Conservation (phyloP, 202 grass and related monocot species). For the Carex arenaria region DNA sequence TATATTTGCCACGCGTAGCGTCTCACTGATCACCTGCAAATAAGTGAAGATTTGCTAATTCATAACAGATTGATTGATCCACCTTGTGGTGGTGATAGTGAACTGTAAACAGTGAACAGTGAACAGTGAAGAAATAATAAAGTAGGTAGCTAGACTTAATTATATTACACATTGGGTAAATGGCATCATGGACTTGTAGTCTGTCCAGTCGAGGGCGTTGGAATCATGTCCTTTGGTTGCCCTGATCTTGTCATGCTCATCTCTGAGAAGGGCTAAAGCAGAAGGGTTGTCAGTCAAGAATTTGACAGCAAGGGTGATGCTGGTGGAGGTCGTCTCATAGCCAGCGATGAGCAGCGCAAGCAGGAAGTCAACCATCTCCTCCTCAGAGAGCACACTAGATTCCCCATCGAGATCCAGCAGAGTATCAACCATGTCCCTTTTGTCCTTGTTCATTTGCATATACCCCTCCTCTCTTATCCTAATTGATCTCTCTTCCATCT, state of each 20-base stretch:
- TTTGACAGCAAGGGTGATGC: conserved; percentile 93
- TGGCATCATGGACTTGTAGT: conserved; percentile 99
- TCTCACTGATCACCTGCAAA: conserved; percentile 87
- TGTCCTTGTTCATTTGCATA: conserved; percentile 21
- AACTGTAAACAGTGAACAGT: not conserved
- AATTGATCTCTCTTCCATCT: conserved; percentile 45
- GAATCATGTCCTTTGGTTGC: conserved; percentile 34
- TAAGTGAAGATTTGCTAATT: too few species aligned
- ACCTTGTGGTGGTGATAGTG: too few species aligned
- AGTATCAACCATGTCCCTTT: conserved; percentile 78
- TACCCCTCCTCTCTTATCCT: conserved; percentile 21
- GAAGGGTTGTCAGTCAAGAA: conserved; percentile 82
- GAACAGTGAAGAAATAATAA: conserved; percentile 26
- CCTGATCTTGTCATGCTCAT: conserved; percentile 77
- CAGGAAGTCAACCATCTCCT: conserved; percentile 96
- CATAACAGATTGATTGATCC: too few species aligned
- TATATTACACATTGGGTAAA: conserved; percentile 72
- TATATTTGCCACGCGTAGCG: conserved; percentile 86
- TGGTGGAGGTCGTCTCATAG: conserved; percentile 89
- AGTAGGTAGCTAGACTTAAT: too few species aligned
- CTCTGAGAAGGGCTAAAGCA: conserved; percentile 63
- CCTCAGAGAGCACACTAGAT: conserved; percentile 61
- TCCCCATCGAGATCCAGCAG: conserved; percentile 61
- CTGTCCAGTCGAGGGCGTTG: conserved; percentile 50
- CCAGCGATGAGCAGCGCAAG: conserved; percentile 80